Base-by-base conservation (phyloP, 176 grass and related monocot genomes). In the Melocanna baccifera region DNA sequence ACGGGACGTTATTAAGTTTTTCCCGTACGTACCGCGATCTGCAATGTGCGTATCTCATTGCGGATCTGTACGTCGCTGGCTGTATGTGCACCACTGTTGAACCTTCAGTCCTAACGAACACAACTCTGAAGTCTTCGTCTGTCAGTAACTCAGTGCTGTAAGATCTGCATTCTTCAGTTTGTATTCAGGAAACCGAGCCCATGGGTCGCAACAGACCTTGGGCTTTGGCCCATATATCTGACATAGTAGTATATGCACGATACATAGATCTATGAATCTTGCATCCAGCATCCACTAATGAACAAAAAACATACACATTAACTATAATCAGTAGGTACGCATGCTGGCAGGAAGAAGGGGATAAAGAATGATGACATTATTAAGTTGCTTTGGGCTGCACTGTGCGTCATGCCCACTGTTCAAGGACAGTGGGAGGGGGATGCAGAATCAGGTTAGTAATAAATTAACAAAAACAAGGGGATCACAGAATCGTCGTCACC, bases 401-500 rank as follows among this genome's bases (percentile, higher is more conserved):
- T 2, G 10, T 4, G 53, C 22, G 39, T 23, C n/a, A 14, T 46
- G 86, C 3, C 45, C 14, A 58, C 45, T 79, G 81, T 39, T 84
- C 30, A 74, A 28, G 58, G 81, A 80, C 81, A 80, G 75, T 48
- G 87, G 75, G 80, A 41, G 22, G 43, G 9, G 5, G 39, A 12
- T 0, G 6, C 36, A 25, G 7, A 32, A 48, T 34, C 52, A 26
- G 40, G 3, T 30, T 6, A 48, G 39, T 76, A 82, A 11, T 11
- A 23, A 23, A 58, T 69, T 76, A 62, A 48, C 62, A 55, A 58
- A 9, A 69, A 12, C 64, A 43, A 86, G 23, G 20, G 42, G 15
- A 23, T 30, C 48, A 25, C 3, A 19, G 37, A 32, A n/a, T 11
- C 78, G 26, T 20, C 22, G 19, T 4, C 23, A 46, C 16, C 23